Evolutionary conservation across 2,329 filamentous ascomycete species (phyloP).

Genomic region (Apiospora phragmitis): DNA sequence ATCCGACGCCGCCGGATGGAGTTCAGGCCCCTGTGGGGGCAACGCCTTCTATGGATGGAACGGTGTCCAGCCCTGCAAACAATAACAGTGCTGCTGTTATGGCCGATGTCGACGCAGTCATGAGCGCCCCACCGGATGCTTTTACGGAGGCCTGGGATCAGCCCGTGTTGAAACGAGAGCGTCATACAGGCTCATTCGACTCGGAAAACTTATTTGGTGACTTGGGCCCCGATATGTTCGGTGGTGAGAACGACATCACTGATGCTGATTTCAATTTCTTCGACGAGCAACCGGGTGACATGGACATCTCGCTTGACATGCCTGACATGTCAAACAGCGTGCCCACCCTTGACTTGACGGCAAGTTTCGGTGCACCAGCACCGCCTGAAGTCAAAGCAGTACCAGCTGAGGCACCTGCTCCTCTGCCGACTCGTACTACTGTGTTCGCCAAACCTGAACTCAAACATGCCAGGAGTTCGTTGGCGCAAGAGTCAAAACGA

Average conservation of each 20-base stretch:
- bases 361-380: constrained; percentile 19
- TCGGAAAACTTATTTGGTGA: constrained; percentile 67
- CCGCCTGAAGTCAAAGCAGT: constrained; percentile 19
- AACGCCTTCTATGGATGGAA: constrained; percentile 58
- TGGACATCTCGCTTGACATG: constrained; percentile 37
- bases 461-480: constrained; percentile 56
- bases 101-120: constrained; percentile 39
- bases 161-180: constrained; percentile 46
- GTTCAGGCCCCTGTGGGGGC: constrained; percentile 54
- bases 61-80: constrained; percentile 56
- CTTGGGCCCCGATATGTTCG: constrained; percentile 69
- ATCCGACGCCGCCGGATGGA: constrained; percentile 71
- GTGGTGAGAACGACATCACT: constrained; percentile 72
- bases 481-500: constrained; percentile 41
- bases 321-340: constrained; percentile 28
- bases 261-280: constrained; percentile 86
- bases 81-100: constrained; percentile 30
- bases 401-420: constrained; percentile 17
- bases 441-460: constrained; percentile 62
- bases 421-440: constrained; percentile 20
- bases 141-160: constrained; percentile 42
- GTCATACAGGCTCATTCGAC: constrained; percentile 43
- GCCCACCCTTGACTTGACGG: constrained; percentile 19
- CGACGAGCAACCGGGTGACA: constrained; percentile 58
- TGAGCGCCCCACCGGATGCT: constrained; percentile 28